phyloP scores from a whole-genome alignment of 169 alveolate species.

The Neospora caninum region DNA sequence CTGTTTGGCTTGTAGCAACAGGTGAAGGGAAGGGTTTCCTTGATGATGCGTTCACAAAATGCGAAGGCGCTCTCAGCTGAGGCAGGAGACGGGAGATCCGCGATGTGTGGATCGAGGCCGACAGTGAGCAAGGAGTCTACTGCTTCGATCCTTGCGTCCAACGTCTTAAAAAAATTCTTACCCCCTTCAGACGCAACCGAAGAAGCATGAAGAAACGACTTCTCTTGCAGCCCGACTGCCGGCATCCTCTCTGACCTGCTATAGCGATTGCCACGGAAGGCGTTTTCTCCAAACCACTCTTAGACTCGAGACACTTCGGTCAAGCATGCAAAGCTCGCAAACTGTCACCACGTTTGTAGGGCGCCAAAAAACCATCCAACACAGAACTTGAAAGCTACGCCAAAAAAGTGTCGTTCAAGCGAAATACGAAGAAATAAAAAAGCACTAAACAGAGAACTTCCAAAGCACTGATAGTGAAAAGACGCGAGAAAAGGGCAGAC shows the following conservation, averaged over 20 bases:
- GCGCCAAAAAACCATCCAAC: no score
- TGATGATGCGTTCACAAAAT: slow-evolving; percentile 66
- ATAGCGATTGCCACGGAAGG: neutral
- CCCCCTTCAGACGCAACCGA: neutral
- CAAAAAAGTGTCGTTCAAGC: no score
- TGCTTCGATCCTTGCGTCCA: slow-evolving; percentile 68
- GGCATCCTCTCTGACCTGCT: neutral
- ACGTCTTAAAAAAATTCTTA: slow-evolving; percentile 62
- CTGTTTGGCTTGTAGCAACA: slow-evolving; percentile 75
- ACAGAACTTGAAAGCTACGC: no score
- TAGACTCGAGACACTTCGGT: no score
- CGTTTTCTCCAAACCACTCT: no score
- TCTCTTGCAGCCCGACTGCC: neutral
- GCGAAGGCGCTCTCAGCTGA: slow-evolving; percentile 62
- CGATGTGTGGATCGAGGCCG: slow-evolving; percentile 70
- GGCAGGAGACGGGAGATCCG: slow-evolving; percentile 31
- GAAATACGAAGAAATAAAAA: no score
- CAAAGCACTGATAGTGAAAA: no score
- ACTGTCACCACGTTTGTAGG: no score
- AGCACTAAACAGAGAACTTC: neutral
- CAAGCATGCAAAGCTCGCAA: no score
- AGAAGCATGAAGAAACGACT: neutral
- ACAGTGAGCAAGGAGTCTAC: slow-evolving; percentile 72
- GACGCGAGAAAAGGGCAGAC: no score
- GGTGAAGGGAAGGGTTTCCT: slow-evolving; percentile 62